Base-by-base conservation (phyloP, 176 grass and related monocot species). In the Phyllostachys edulis region DNA sequence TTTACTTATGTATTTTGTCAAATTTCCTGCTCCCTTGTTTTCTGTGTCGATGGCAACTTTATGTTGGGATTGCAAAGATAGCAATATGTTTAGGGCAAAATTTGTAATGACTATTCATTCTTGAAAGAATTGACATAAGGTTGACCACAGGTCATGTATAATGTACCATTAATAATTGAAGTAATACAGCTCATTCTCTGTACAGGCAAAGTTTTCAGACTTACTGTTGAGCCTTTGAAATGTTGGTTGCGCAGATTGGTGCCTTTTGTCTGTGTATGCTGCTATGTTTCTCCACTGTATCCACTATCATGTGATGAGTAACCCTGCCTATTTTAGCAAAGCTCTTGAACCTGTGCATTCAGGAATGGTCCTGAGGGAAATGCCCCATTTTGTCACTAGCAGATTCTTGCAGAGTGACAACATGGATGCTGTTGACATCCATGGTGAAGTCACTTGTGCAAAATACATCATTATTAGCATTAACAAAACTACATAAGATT, bases 171-270 rank as follows among this genome's bases (percentile, higher is more conserved):
- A 18, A 64, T 72, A 72, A 54, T 20, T 55, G 34, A 71, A 79
- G 21, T 60, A 47, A 42, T 40, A 16, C 26, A 57, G 79, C 2
- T 59, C 50, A 68, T 76, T 26, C 27, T 78, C 23, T 11, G 21
- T 49, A 44, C 34, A 32, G 11, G 38, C 24, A 60, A 71, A 64
- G 12, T 62, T 72, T 69, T 1, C 13, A 54, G 44, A 47, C 24
- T 4, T 24, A 71, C n/a, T 76, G 36, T 37, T n/a, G 29, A 54
- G 70, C 71, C 45, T 75, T 71, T 68, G 50, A 73, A 80, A 87
- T 76, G 63, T 49, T 82, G 21, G 20, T 6, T 61, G 14, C 13
- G 7, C 7, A 40, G 23, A 76, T 21, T 78, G 29, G 12, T 67
- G 7, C 12, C 6, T 76, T 82, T 45, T 69, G n/a, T 71, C 9